These are phyloP conservation scores for Schizopora paradoxa DNA, from an alignment of 1,284 basidiomycete genomes.

Conservation along the genomic window DNA sequence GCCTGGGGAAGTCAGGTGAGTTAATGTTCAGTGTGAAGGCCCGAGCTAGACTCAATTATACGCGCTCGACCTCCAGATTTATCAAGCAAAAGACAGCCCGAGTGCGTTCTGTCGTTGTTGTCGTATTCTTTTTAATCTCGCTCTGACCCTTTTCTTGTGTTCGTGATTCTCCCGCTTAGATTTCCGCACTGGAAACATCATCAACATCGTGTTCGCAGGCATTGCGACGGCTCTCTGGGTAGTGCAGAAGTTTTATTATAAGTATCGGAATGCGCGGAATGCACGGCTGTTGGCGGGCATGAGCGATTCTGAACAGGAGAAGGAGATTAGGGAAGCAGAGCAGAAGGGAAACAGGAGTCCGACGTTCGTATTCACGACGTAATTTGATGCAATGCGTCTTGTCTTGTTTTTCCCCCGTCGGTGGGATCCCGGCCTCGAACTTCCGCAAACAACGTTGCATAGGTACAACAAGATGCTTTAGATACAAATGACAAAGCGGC, in stretches of 20 bases:
- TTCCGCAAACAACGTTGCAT: too few relatives aligned
- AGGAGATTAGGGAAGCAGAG: conserved; percentile 26
- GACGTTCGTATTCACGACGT: conserved; percentile 32
- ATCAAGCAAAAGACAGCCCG: conserved; percentile 33
- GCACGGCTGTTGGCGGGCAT: conserved; percentile 21
- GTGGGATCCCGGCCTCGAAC: too few relatives aligned
- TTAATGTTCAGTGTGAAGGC: too few relatives aligned
- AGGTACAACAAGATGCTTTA: too few relatives aligned
- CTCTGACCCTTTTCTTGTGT: neutral
- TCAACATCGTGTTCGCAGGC: conserved; percentile 34
- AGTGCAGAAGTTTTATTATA: conserved; percentile 30
- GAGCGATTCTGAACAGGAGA: conserved; percentile 23
- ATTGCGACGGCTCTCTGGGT: conserved; percentile 32
- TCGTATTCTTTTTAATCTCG: neutral
- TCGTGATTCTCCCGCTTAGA: conserved; percentile 19
- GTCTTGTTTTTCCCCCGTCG: too few relatives aligned
- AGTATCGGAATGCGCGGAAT: conserved; percentile 26
- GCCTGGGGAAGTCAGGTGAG: too few relatives aligned
- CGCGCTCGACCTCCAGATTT: too few relatives aligned
- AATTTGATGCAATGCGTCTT: neutral
- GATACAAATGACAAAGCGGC: too few relatives aligned
- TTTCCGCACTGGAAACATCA: conserved; percentile 33
- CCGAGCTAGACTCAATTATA: too few relatives aligned
- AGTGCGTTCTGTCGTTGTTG: conserved; percentile 19
- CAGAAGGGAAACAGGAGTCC: conserved; percentile 32